phyloP scores from a whole-genome alignment of 495 filamentous ascomycete genomes.

The Xylaria cubensis region DNA sequence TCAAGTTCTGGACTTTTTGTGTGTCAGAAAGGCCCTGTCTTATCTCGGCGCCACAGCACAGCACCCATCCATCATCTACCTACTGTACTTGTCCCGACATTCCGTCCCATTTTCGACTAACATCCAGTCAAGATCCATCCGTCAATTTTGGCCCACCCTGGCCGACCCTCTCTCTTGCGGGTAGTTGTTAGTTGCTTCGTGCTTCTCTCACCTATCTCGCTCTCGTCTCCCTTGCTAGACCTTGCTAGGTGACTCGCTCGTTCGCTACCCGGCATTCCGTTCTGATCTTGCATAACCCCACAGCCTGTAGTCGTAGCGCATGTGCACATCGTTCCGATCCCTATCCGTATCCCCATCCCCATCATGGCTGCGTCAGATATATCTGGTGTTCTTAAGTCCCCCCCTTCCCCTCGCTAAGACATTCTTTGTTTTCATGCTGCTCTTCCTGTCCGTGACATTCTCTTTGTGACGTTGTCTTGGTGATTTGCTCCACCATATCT shows the following conservation, averaged over 20 bases:
- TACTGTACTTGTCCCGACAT: neutral
- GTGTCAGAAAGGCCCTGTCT: neutral
- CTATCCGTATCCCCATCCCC: neutral
- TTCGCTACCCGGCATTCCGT: neutral
- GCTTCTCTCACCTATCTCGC: neutral
- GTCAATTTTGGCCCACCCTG: neutral
- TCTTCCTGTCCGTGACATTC: neutral
- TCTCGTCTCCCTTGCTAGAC: too few relatives aligned
- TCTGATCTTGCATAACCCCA: constrained; percentile 4
- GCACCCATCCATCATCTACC: neutral
- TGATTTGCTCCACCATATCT: neutral
- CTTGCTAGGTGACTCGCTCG: neutral
- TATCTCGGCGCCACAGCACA: neutral
- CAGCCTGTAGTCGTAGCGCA: constrained; percentile 12
- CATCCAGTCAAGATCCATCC: constrained; percentile 1
- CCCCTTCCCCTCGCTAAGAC: neutral
- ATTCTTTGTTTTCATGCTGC: neutral
- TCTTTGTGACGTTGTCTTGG: neutral
- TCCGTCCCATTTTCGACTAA: constrained; percentile 16
- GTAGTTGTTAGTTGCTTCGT: neutral
- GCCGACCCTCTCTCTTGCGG: constrained; percentile 8
- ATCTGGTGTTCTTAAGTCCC: neutral
- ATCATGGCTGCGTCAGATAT: constrained; percentile 23
- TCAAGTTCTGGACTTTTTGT: neutral
- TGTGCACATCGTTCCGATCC: neutral